Conservation (phyloP, 306 rosid genomes). For the Inga laurina region DNA sequence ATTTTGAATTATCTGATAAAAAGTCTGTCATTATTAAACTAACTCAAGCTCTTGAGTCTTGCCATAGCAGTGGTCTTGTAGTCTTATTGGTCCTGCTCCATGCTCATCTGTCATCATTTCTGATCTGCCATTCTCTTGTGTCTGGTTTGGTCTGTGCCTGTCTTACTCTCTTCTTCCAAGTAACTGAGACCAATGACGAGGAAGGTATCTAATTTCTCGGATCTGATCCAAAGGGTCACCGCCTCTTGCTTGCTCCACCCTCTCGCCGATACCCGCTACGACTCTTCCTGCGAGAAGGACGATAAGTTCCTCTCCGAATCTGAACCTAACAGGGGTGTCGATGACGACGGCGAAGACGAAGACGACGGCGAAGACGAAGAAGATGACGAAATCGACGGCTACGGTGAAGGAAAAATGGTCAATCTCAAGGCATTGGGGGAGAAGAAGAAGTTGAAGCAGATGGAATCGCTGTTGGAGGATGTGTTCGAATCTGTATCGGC, state of each 20-base stretch:
- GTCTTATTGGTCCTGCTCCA: background rate
- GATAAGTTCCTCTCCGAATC: constrained; percentile 43
- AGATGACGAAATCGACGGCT: constrained; percentile 25
- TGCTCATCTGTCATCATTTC: constrained; percentile 27
- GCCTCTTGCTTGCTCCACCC: constrained; percentile 95
- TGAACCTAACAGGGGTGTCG: constrained; percentile 41
- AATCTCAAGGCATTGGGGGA: constrained; percentile 35
- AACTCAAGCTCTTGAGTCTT: too few relatives aligned
- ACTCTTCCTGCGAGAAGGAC: constrained; percentile 28
- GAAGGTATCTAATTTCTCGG: constrained; percentile 83
- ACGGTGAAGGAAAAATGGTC: constrained; percentile 31
- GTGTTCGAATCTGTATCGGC: constrained; percentile 79
- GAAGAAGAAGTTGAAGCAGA: constrained; percentile 54
- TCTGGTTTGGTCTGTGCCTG: background rate
- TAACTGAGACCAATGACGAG: constrained; percentile 56
- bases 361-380: constrained; percentile 24
- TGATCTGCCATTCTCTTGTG: constrained; percentile 10
- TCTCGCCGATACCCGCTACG: constrained; percentile 49
- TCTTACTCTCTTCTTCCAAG: background rate
- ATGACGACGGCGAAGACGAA: background rate
- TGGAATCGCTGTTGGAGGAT: constrained; percentile 70
- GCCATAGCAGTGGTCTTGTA: background rate
- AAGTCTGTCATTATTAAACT: too few relatives aligned
- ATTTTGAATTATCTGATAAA: too few relatives aligned
- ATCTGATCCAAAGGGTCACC: constrained; percentile 90